Percentiles rank a stretch among this genome's conserved stretches.
These are phyloP conservation scores for Petunia hybrid DNA, from an alignment of 305 asterid species.

Conservation along the genomic window DNA sequence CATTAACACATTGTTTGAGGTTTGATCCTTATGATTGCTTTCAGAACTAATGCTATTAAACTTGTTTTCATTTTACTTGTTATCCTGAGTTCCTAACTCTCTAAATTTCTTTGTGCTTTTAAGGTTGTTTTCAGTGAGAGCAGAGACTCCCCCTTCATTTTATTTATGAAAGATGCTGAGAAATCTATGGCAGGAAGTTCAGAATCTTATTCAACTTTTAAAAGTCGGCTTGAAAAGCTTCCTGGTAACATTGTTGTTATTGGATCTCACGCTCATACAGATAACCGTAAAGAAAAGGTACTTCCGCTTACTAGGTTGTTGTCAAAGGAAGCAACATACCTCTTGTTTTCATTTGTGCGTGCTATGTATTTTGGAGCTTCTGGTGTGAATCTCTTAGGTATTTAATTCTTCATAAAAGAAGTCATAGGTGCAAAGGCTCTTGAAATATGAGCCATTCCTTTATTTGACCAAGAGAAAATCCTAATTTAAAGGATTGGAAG, in stretches of 20 bases:
- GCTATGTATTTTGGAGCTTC: not conserved
- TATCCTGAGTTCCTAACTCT: conserved; percentile 14
- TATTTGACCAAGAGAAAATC: no score
- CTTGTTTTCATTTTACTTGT: conserved; percentile 1
- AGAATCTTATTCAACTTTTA: conserved; percentile 66
- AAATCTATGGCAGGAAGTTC: conserved; percentile 80
- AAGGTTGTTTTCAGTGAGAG: conserved; percentile 77
- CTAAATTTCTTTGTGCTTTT: conserved; percentile 3
- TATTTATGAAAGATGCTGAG: conserved; percentile 93
- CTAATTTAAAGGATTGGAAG: no score
- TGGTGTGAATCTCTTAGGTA: not conserved
- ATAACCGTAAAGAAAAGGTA: conserved; percentile 81
- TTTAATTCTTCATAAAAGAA: not conserved
- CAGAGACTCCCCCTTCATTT: conserved; percentile 77
- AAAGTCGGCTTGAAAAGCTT: conserved; percentile 74
- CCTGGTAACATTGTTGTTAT: conserved; percentile 77
- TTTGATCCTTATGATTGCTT: conserved; percentile 42
- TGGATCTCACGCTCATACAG: conserved; percentile 72
- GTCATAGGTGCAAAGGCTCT: conserved; percentile 3
- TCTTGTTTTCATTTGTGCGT: not conserved
- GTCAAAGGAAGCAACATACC: not conserved
- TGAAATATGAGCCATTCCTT: not conserved
- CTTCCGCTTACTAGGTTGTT: conserved; percentile 14
- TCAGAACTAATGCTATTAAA: conserved; percentile 31
- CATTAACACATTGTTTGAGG: conserved; percentile 84